Evolutionary conservation across 345 rosid species (phyloP).

Genomic region (Anacardium occidentale): DNA sequence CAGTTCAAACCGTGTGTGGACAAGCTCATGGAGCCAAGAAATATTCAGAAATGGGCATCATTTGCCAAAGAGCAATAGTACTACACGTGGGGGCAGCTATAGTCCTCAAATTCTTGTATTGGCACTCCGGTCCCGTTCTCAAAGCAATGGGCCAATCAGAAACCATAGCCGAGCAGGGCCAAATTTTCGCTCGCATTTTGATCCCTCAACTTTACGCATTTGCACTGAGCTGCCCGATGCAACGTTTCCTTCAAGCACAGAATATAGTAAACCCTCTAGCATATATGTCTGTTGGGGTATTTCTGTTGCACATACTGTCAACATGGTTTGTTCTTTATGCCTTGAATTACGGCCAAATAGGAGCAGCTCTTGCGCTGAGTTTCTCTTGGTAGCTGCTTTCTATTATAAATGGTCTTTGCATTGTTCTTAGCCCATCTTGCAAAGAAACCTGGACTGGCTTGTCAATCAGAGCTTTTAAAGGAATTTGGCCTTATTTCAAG

Average conservation of each 20-base stretch:
- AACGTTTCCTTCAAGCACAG: slow-evolving; percentile 92
- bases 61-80: slow-evolving; percentile 80
- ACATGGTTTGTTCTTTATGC: slow-evolving; percentile 57
- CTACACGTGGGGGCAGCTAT: slow-evolving; percentile 71
- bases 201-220: slow-evolving; percentile 81
- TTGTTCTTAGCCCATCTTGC: slow-evolving; percentile 62
- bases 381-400: slow-evolving; percentile 79
- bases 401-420: slow-evolving; percentile 45
- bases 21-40: slow-evolving; percentile 85
- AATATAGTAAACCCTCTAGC: slow-evolving; percentile 91
- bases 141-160: slow-evolving; percentile 56
- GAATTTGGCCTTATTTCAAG: slow-evolving; percentile 88
- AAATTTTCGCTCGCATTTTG: slow-evolving; percentile 63
- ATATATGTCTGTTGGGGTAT: slow-evolving; percentile 62
- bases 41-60: slow-evolving; percentile 70
- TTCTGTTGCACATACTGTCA: slow-evolving; percentile 57
- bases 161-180: slow-evolving; percentile 59
- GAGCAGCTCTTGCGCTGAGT: slow-evolving; percentile 67
- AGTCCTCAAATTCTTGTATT: slow-evolving; percentile 60
- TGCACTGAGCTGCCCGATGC: slow-evolving; percentile 74
- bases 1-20: slow-evolving; percentile 89
- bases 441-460: slow-evolving; percentile 83
- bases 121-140: slow-evolving; percentile 56
- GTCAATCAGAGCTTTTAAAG: slow-evolving; percentile 54
- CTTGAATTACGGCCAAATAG: slow-evolving; percentile 50